Evolutionary conservation across 2,329 filamentous ascomycete genomes (phyloP).

Genomic region (Penicillium palitans): DNA sequence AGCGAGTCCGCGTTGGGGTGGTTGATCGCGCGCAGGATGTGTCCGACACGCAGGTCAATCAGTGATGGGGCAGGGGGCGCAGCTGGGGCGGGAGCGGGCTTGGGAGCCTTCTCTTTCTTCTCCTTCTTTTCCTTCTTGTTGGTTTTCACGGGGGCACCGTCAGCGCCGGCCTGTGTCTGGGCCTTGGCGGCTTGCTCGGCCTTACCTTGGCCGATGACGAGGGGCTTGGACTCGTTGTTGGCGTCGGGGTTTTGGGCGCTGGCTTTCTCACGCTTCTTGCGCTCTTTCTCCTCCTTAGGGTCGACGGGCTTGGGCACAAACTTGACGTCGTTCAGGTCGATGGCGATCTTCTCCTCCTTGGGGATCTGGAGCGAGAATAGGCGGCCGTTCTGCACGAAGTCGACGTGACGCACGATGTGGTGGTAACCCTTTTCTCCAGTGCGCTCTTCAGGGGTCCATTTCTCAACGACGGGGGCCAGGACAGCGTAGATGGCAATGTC

Average conservation of each 20-base stretch:
- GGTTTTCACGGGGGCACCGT: constrained; percentile 41
- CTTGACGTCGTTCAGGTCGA: constrained; percentile 77
- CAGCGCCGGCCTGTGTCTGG: constrained; percentile 52
- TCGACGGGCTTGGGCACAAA: constrained; percentile 88
- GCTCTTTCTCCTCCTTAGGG: constrained; percentile 93
- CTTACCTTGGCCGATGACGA: constrained; percentile 43
- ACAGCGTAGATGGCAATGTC: constrained; percentile 81
- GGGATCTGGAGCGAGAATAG: constrained; percentile 68
- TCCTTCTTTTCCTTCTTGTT: constrained; percentile 73
- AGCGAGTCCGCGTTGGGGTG: constrained; percentile 97
- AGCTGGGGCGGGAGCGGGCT: constrained; percentile 66
- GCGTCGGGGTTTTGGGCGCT: constrained; percentile 39
- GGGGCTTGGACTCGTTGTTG: constrained; percentile 30
- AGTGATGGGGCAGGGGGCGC: constrained; percentile 78
- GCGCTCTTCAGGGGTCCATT: constrained; percentile 81
- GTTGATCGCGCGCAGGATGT: constrained; percentile 92
- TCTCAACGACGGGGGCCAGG: constrained; percentile 72
- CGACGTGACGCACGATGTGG: constrained; percentile 85
- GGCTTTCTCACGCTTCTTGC: constrained; percentile 90
- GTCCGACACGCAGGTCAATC: constrained; percentile 93
- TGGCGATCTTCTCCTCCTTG: constrained; percentile 71
- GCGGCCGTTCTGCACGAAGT: constrained; percentile 90
- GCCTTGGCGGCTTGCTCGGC: constrained; percentile 48
- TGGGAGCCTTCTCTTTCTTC: constrained; percentile 86
- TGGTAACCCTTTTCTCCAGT: constrained; percentile 88